A percentile compares a stretch with the other conserved stretches of the same genome.
Conservation (phyloP, 306 rosid genomes). For the Ormosia emarginata region DNA sequence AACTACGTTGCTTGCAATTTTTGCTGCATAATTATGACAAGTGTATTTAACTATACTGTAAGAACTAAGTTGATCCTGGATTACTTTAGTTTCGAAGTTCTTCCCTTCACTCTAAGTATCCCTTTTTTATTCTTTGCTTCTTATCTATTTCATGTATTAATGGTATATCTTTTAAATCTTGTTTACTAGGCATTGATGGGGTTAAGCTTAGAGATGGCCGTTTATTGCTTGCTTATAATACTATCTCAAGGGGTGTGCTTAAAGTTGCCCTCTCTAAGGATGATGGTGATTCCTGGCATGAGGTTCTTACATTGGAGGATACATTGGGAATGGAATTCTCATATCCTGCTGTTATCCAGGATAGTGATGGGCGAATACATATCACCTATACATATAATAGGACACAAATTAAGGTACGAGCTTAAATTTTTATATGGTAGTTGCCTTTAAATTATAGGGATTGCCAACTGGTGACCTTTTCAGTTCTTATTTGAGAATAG, state of each 20-base stretch:
- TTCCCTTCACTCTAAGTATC: neutral
- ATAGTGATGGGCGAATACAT: slow-evolving; percentile 69
- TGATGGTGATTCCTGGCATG: slow-evolving; percentile 86
- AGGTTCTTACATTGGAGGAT: slow-evolving; percentile 74
- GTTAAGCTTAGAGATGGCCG: slow-evolving; percentile 82
- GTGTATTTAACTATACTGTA: neutral
- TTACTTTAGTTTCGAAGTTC: neutral
- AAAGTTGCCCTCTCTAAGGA: slow-evolving; percentile 76
- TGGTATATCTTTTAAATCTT: neutral
- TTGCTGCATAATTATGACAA: neutral
- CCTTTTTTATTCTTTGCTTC: neutral
- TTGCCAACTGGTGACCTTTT: neutral
- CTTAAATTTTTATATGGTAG: slow-evolving; percentile 1
- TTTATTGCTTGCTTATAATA: slow-evolving; percentile 68
- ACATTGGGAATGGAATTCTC: slow-evolving; percentile 70
- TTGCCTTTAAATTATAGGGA: neutral
- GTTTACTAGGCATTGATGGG: slow-evolving; percentile 74
- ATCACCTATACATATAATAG: slow-evolving; percentile 81
- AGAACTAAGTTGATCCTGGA: slow-evolving; percentile 2
- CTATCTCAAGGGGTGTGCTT: slow-evolving; percentile 68
- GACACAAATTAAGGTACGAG: slow-evolving; percentile 76
- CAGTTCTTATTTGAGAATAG: neutral
- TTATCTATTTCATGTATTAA: neutral
- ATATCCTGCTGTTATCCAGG: slow-evolving; percentile 90
- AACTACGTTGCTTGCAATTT: slow-evolving; percentile 5